Percentiles rank a stretch among this genome's conserved stretches.
Evolutionary conservation across 1,284 basidiomycete species (phyloP).

Genomic region (Rhodotorula sp.): DNA sequence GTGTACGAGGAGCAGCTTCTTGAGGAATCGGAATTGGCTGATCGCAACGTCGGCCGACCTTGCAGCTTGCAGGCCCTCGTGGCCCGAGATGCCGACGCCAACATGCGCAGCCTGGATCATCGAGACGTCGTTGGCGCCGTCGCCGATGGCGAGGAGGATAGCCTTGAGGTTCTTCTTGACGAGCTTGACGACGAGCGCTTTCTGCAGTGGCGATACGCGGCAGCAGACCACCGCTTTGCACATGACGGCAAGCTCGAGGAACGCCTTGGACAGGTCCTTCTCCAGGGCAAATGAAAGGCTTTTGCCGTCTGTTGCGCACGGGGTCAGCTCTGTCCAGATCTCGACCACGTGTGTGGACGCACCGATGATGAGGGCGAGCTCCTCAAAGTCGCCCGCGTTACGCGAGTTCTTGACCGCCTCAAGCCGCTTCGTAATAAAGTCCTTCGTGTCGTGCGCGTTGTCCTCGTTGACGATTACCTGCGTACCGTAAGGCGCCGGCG

Average conservation of each 20-base stretch:
- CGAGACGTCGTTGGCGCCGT: constrained; percentile 63
- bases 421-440: constrained; percentile 83
- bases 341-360: constrained; percentile 37
- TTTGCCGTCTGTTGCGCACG: constrained; percentile 74
- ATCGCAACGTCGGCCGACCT: constrained; percentile 96
- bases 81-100: constrained; percentile 95
- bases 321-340: not conserved
- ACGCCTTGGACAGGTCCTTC: constrained; percentile 82
- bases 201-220: constrained; percentile 96
- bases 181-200: constrained; percentile 95
- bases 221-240: constrained; percentile 99
- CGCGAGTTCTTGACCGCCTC: constrained; percentile 90
- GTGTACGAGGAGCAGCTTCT: constrained; percentile 93
- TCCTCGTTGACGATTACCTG: constrained; percentile 94
- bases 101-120: constrained; percentile 71
- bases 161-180: constrained; percentile 95
- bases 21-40: constrained; percentile 95
- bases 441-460: constrained; percentile 74
- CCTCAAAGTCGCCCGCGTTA: constrained; percentile 86
- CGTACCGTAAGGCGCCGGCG: not conserved
- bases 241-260: constrained; percentile 94
- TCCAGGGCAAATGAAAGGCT: constrained; percentile 89
- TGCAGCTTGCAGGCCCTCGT: constrained; percentile 97
- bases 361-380: constrained; percentile 94
- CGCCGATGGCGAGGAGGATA: constrained; percentile 86